Base-by-base conservation (phyloP, 2,329 filamentous ascomycete species). In the Pseudogymnoascus sp. region DNA sequence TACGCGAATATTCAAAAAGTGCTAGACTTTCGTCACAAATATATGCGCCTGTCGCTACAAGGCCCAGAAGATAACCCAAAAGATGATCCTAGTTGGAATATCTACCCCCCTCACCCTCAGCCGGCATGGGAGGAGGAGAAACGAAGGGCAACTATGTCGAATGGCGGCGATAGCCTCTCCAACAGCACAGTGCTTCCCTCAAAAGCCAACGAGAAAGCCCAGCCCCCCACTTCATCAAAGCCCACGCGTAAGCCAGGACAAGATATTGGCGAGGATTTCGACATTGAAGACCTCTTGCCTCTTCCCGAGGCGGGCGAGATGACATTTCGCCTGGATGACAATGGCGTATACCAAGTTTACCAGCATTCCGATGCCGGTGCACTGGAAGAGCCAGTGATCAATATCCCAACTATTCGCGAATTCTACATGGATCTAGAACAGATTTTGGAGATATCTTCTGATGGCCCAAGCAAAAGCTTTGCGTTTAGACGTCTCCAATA, bases 401-500 rank as follows among this genome's bases (percentile, higher is more conserved):
- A 85, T 50, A 89, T 97, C n/a, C 94, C 94, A 0, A 96, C 90
- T 4, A 84, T 97, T 69, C 85, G 92, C 69, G 93, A 99, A 69
- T 99, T 92, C 70, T 99, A 97, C 73, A 89, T 96, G 79, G 93
- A 97, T 70, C 78, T 99, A 25, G 94, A 99, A 70, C 81, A 86
- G 20, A 87, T 97, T 62, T 79, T 96, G 59, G 86, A 88, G 62
- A 85, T 95, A n/a, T 96, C 92, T 0, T 96, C 92, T 0, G 93
- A 99, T 70, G 94, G 94, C 0, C 94, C 94, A 0, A 93, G 88
- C 74, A 99, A 99, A 76, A 97, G 91, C 70, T 97, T 97, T 74
- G 93, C 94, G 1, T 99, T 96, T 74, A 87, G 93, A 60, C 87
- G 95, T 9, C 80, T 99, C 57, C 93, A 96, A 69, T 99, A 97